These are phyloP conservation scores for Lactarius deliciosus DNA, from an alignment of 768 basidiomycete species.

Conservation along the genomic window DNA sequence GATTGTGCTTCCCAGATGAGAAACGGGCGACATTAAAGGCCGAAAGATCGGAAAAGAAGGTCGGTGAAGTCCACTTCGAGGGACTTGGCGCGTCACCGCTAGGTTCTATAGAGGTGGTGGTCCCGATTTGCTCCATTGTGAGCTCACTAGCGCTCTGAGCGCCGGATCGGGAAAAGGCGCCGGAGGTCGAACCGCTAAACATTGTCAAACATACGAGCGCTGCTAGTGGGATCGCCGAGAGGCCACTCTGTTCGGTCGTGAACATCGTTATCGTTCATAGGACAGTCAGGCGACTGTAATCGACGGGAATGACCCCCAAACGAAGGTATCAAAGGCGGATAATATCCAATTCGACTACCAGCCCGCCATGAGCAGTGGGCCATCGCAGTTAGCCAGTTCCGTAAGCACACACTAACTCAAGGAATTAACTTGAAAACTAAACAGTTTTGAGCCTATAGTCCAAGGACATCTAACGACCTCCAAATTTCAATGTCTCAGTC, in stretches of 20 bases:
- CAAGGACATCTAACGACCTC: no score
- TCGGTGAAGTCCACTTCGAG: conserved; percentile 20
- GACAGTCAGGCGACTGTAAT: background rate
- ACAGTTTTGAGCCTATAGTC: no score
- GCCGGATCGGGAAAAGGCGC: background rate
- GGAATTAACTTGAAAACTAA: background rate
- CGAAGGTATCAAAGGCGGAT: background rate
- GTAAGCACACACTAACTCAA: background rate
- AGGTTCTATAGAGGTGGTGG: background rate
- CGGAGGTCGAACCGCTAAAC: background rate
- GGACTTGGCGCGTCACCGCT: background rate
- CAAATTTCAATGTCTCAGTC: no score
- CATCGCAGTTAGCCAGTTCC: no score
- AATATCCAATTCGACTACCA: background rate
- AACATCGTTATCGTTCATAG: background rate
- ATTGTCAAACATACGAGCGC: background rate
- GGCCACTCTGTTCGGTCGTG: background rate
- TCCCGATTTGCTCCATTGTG: background rate
- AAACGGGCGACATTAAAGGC: conserved; percentile 26
- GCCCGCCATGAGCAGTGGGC: no score
- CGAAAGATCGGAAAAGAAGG: conserved; percentile 18
- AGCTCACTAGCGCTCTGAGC: background rate
- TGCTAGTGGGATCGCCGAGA: background rate
- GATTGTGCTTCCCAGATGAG: conserved; percentile 23
- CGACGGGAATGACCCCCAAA: background rate